Evolutionary conservation across 1,284 basidiomycete species (phyloP).

Genomic region (Boletus semigastroideus): DNA sequence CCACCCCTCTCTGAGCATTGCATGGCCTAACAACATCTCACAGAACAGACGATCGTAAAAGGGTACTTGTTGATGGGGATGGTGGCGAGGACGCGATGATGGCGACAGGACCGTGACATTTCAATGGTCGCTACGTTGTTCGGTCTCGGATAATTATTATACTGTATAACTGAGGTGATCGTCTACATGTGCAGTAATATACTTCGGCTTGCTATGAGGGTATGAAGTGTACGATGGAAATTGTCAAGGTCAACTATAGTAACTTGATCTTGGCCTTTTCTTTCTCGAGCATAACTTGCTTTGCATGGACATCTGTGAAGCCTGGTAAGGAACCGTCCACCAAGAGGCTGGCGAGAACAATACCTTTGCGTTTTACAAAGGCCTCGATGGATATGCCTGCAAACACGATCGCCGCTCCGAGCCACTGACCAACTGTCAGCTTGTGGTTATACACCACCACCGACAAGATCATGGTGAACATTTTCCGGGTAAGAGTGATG

Average conservation of each 20-base stretch:
- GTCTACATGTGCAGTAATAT: slow-evolving; percentile 18
- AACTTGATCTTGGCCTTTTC: slow-evolving; percentile 80
- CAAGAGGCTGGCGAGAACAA: slow-evolving; percentile 11
- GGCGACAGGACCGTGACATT: slow-evolving; percentile 30
- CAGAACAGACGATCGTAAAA: slow-evolving; percentile 55
- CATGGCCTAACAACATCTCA: neutral
- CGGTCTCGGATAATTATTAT: slow-evolving; percentile 22
- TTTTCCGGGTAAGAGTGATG: slow-evolving; percentile 94
- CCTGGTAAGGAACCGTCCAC: neutral
- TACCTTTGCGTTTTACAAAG: slow-evolving; percentile 81
- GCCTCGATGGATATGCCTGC: slow-evolving; percentile 93
- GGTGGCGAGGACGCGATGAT: slow-evolving; percentile 29
- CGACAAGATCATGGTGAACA: slow-evolving; percentile 97
- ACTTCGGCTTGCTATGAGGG: slow-evolving; percentile 13
- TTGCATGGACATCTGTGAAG: slow-evolving; percentile 70
- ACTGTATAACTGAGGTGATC: slow-evolving; percentile 24
- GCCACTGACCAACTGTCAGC: slow-evolving; percentile 86
- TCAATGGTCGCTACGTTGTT: neutral
- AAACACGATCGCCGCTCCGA: slow-evolving; percentile 89
- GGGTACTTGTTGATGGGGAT: slow-evolving; percentile 36
- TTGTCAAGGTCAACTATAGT: slow-evolving; percentile 42
- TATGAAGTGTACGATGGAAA: slow-evolving; percentile 13
- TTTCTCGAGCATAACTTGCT: slow-evolving; percentile 75
- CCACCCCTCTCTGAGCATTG: neutral
- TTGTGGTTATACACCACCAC: slow-evolving; percentile 92